Base-by-base conservation (phyloP, 257 asterid genomes). In the Anisodus acutangulus region DNA sequence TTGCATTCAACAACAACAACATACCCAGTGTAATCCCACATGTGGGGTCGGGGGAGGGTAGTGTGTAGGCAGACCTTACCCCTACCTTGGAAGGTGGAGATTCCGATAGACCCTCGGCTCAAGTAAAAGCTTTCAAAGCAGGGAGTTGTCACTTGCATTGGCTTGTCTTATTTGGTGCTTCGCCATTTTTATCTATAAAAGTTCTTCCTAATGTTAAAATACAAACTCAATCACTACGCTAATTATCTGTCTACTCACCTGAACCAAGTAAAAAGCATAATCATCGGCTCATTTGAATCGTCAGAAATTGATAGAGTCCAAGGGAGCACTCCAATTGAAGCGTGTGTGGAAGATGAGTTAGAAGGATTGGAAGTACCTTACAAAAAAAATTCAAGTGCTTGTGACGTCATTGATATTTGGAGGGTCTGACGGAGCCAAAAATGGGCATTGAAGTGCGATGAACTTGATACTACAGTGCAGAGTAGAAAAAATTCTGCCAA, bases 121-220 rank as follows among this genome's bases (percentile, higher is more conserved):
- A 31, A 31, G 35, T 31, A 31, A 31, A 31, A 31, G 35, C 35
- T 31, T 31, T 31, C 35, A 31, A 31, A 31, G 35, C 35, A 31
- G 35, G 35, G 35, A 31, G 35, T 31, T 31, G 35, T 76, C 81
- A 51, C 45, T 51, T 76, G 81, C 63, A 76, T 51, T 51, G 81
- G n/a, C 81, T 51, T 76, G 59, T 51, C 63, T 7, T 49, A 76
- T 76, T 76, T 76, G 63, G 12, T 76, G 57, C 49, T 19, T 51
- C 63, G 51, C 59, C 19, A 31, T 12, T 53, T 51, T 78, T 51
- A 78, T 76, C 15, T 1, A 17, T 35, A 53, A 13, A 53, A 78
- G 81, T 7, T 51, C 62, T 76, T 31, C 19, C 63, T 12, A 26
- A 53, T 51, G 59, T 51, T 13, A 13, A 17, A 3, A 53, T 4